Conservation (phyloP, 306 rosid species). For the Begonia fuchsioides region DNA sequence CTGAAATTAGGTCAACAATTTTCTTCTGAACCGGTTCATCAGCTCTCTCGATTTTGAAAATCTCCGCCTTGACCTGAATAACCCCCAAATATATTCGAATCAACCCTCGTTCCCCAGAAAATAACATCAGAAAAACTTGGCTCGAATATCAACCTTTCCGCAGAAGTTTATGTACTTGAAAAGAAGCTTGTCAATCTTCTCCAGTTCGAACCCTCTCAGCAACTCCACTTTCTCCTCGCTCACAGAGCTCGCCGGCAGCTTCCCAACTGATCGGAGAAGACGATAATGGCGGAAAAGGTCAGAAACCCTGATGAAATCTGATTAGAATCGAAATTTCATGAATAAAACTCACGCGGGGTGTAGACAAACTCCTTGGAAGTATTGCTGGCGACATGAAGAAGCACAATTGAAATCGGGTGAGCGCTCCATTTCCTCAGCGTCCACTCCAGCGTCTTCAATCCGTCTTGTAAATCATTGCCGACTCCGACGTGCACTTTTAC, state of each 20-base stretch:
- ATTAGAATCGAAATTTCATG: not conserved
- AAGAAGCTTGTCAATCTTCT: conserved; percentile 29
- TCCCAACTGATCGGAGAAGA: conserved; percentile 37
- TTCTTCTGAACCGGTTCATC: conserved; percentile 45
- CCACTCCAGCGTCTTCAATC: conserved; percentile 58
- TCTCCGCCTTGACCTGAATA: conserved; percentile 45
- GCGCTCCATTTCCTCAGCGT: conserved; percentile 56
- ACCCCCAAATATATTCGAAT: not conserved
- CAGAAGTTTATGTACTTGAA: conserved; percentile 45
- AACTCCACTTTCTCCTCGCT: conserved; percentile 49
- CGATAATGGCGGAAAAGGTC: not conserved
- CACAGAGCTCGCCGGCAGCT: conserved; percentile 64
- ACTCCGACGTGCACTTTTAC: conserved; percentile 59
- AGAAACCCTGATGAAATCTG: conserved; percentile 11
- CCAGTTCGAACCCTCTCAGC: conserved; percentile 35
- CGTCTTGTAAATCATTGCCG: conserved; percentile 59
- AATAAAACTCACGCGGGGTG: conserved; percentile 49
- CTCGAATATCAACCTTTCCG: conserved; percentile 37
- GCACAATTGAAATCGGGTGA: conserved; percentile 49
- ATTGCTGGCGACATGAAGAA: conserved; percentile 37
- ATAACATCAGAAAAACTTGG: conserved; percentile 1
- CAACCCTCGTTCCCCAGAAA: not conserved
- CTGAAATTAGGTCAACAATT: conserved; percentile 41
- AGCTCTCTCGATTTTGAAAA: conserved; percentile 28
- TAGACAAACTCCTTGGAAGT: conserved; percentile 35